Conservation (phyloP, 1,139 yeast genomes). For the Scheffersomyces segobiensis region DNA sequence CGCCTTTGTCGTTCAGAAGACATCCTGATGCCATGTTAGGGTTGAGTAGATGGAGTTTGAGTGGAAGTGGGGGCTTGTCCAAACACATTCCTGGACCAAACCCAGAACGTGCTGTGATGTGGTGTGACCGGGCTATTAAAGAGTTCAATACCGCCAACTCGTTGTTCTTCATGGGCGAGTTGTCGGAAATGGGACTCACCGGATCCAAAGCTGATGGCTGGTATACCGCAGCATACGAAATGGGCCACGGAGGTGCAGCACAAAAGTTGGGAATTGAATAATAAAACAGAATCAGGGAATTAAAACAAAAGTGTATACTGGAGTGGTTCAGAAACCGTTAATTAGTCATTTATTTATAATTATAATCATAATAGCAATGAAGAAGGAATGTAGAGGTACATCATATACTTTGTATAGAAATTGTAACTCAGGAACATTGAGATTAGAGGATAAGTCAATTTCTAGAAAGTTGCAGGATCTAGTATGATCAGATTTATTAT, state of each 20-base stretch:
- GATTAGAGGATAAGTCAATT: no score
- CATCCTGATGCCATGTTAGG: conserved; percentile 91
- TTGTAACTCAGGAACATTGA: no score
- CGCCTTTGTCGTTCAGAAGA: conserved; percentile 52
- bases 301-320: background rate
- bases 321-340: conserved; percentile 1
- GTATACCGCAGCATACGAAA: conserved; percentile 14
- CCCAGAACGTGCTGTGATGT: conserved; percentile 77
- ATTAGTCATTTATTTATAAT: conserved; percentile 3
- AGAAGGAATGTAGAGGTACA: background rate
- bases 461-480: no score
- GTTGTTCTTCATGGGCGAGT: conserved; percentile 79
- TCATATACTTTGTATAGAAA: no score
- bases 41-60: conserved; percentile 86
- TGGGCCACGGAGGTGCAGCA: conserved; percentile 16
- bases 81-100: conserved; percentile 60
- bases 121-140: conserved; percentile 88
- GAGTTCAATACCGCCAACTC: conserved; percentile 75
- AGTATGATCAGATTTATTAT: no score
- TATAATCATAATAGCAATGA: background rate
- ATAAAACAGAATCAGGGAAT: background rate
- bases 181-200: conserved; percentile 75
- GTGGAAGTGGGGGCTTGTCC: conserved; percentile 66
- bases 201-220: conserved; percentile 13
- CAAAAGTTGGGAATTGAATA: conserved; percentile 13